Evolutionary conservation across 805 yeast genomes (phyloP).

Genomic region (Cyberlindnera euphorbiae): DNA sequence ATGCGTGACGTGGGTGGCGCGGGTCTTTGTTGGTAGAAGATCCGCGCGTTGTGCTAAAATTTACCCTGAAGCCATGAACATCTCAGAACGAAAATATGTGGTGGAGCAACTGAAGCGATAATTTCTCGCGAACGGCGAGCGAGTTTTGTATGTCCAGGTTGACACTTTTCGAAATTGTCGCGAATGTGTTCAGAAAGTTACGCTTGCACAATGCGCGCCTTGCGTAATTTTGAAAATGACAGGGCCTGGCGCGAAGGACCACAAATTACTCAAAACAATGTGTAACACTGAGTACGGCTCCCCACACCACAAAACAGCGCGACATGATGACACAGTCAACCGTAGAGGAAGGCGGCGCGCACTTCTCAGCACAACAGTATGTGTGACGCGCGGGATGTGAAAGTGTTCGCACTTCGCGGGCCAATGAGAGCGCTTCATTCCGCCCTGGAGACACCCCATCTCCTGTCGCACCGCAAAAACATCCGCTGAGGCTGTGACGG

Average conservation of each 20-base stretch:
- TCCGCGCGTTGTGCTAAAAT: background rate
- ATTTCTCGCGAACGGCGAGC: slow-evolving; percentile 1
- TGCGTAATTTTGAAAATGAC: slow-evolving; percentile 3
- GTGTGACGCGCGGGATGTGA: too few relatives aligned
- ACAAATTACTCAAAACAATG: background rate
- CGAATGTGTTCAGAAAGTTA: background rate
- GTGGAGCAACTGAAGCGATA: slow-evolving; percentile 4
- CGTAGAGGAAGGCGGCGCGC: too few relatives aligned
- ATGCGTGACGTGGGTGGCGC: too few relatives aligned
- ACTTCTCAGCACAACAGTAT: too few relatives aligned
- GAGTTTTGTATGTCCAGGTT: slow-evolving; percentile 6
- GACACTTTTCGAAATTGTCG: background rate
- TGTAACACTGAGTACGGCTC: slow-evolving; percentile 1
- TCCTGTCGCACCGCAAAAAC: background rate
- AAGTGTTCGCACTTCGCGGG: too few relatives aligned
- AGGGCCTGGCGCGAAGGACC: background rate
- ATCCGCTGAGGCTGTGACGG: background rate
- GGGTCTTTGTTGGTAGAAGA: too few relatives aligned
- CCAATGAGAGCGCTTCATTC: slow-evolving; percentile 1
- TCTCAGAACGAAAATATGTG: slow-evolving; percentile 4
- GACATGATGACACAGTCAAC: too few relatives aligned
- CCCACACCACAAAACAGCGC: too few relatives aligned
- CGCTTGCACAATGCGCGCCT: background rate
- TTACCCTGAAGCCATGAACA: slow-evolving; percentile 1
- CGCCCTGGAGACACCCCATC: background rate